These are phyloP conservation scores for Plasmodium gonderi DNA, from an alignment of 169 alveolate species.

Conservation along the genomic window DNA sequence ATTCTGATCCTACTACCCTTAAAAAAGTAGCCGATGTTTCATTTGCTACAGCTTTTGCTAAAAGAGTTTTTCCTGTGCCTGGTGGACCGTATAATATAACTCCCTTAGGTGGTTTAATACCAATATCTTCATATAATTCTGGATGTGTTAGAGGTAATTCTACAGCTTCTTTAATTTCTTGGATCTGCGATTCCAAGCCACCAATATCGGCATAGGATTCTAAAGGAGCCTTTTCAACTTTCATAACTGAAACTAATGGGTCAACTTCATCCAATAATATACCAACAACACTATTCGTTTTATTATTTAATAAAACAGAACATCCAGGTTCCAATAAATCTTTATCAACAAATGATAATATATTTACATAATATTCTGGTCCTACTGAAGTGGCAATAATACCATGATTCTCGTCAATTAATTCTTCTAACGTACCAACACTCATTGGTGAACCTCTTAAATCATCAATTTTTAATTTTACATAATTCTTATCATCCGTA, in stretches of 20 bases:
- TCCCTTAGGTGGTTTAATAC: slow-evolving; percentile 97
- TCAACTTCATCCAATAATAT: slow-evolving; percentile 98
- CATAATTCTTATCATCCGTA: slow-evolving; percentile 81
- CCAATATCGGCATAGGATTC: slow-evolving; percentile 99
- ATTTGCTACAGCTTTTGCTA: slow-evolving; percentile 97
- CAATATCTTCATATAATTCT: slow-evolving; percentile 99
- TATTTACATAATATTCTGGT: slow-evolving; percentile 98
- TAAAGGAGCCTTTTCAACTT: slow-evolving; percentile 99
- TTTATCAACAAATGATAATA: slow-evolving; percentile 98
- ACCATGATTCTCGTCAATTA: slow-evolving; percentile 98
- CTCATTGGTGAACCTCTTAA: slow-evolving; percentile 98
- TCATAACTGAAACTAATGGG: slow-evolving; percentile 97
- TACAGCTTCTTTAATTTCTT: slow-evolving; percentile 95
- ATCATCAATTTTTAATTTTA: slow-evolving; percentile 92
- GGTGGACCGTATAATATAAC: slow-evolving; percentile 95
- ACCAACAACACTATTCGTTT: slow-evolving; percentile 97
- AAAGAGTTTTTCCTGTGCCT: slow-evolving; percentile 94
- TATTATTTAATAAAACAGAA: slow-evolving; percentile 96
- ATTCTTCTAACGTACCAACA: slow-evolving; percentile 98
- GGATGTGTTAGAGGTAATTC: slow-evolving; percentile 99
- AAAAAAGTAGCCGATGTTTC: slow-evolving; percentile 99
- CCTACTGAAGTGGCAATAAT: slow-evolving; percentile 98
- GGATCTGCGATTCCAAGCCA: slow-evolving; percentile 98
- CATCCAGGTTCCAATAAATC: slow-evolving; percentile 98
- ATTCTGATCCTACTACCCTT: slow-evolving; percentile 99